These are phyloP conservation scores for Fusarium nygamai DNA, from an alignment of 2,329 filamentous ascomycete genomes.

Conservation along the genomic window DNA sequence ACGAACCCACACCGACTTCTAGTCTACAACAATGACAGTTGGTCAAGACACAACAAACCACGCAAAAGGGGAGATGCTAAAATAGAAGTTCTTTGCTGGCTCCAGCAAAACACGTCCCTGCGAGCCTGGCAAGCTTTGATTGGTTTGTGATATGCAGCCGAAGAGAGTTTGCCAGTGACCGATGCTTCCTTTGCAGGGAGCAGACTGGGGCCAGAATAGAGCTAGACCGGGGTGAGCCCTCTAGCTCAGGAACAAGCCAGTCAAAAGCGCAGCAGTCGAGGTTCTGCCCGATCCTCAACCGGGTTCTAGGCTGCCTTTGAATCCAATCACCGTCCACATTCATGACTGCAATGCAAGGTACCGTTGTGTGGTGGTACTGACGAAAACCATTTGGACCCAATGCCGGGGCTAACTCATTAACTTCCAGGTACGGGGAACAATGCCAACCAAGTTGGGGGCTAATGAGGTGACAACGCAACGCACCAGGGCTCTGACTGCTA, in stretches of 20 bases:
- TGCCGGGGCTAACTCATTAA: conserved; percentile 37
- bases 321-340: conserved; percentile 34
- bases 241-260: conserved; percentile 42
- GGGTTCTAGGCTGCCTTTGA: conserved; percentile 12
- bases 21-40: background rate
- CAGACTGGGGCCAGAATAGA: conserved; percentile 27
- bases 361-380: conserved; percentile 28
- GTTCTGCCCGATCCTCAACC: conserved; percentile 33
- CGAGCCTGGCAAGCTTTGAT: conserved; percentile 30
- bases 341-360: conserved; percentile 37
- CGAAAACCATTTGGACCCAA: conserved; percentile 22
- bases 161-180: conserved; percentile 21
- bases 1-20: conserved; percentile 27
- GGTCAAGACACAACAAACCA: conserved; percentile 35
- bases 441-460: conserved; percentile 26
- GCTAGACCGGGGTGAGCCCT: conserved; percentile 27
- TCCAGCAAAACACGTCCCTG: conserved; percentile 35
- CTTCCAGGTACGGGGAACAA: conserved; percentile 27
- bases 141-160: conserved; percentile 15
- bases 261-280: conserved; percentile 36
- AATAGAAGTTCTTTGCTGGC: conserved; percentile 25
- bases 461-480: conserved; percentile 41
- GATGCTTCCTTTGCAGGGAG: conserved; percentile 34
- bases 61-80: conserved; percentile 37
- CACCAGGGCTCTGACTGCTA: conserved; percentile 19